Evolutionary conservation across 2,329 filamentous ascomycete genomes (phyloP), one percentile per base, ranked within the genome.

Genomic region (Fusarium pseudograminearum): DNA sequence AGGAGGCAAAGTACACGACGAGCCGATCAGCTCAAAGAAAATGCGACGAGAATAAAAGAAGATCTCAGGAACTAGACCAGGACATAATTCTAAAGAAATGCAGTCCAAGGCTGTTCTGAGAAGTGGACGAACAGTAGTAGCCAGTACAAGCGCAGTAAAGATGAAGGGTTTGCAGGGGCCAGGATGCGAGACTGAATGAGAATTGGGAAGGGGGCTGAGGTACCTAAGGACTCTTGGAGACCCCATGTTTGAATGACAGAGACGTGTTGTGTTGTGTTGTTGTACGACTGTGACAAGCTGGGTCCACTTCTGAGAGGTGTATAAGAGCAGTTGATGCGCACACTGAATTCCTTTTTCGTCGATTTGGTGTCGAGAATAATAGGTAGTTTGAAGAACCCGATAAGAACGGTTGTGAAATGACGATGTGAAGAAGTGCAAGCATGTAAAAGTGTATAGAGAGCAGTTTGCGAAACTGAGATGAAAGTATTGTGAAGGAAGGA

Each of bases 231-330:
- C 40, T 54, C 63, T 53, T 33, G 30, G 28, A 42, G 54, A 53
- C 34, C 52, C 45, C 69, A 70, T 69, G 44, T 61, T 47, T 50
- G 40, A 42, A 44, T 51, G 50, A 34, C 36, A 57, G 48, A 52
- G 57, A 50, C 48, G 46, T 42, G 67, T 62, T 60, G 65, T 40
- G 67, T 64, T 60, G 65, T 59, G 69, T 57, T 30, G 28, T 67
- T 60, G 65, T 57, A 71, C 59, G 60, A 53, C 46, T 62, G 60
- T 44, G 57, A 47, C 42, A 24, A 52, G 28, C 42, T 59, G 28
- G 54, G 47, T 47, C 48, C 58, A 67, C 50, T 61, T 65, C 51
- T 61, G 28, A 53, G 58, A 53, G 55, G 45, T 47, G n/a, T 40
- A 34, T 51, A 47, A 50, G 38, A 47, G 34, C 15, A 24, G 46